A percentile compares a stretch with the other conserved stretches of the same genome.
Conservation (phyloP, 371 early-diverging fungal species). For the Rhizomucor pusillus region DNA sequence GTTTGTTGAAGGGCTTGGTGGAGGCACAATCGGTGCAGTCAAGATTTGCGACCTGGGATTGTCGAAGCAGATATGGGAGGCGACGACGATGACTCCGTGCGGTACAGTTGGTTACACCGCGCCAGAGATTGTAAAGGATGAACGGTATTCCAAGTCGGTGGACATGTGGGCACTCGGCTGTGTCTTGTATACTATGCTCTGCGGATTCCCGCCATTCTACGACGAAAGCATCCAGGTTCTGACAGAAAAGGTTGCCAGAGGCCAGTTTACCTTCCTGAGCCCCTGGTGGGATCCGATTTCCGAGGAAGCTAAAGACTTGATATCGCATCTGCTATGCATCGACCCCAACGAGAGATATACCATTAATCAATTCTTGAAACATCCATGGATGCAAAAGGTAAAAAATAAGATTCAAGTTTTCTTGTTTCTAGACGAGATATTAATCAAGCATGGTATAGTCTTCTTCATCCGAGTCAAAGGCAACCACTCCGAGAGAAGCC, state of each 20-base stretch:
- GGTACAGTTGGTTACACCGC: conserved; percentile 82
- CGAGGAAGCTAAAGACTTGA: conserved; percentile 70
- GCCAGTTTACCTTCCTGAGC: conserved; percentile 61
- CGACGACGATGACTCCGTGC: conserved; percentile 68
- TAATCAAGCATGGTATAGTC: too few relatives aligned
- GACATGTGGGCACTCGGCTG: conserved; percentile 86
- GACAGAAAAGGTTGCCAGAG: conserved; percentile 61
- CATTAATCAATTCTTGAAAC: conserved; percentile 67
- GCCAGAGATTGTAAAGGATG: conserved; percentile 71
- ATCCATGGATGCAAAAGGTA: conserved; percentile 70
- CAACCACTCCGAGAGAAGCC: not conserved
- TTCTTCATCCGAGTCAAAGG: too few relatives aligned
- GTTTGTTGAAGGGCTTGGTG: conserved; percentile 56
- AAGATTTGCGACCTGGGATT: conserved; percentile 74
- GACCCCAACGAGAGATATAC: conserved; percentile 57
- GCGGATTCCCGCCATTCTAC: conserved; percentile 79
- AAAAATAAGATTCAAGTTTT: too few relatives aligned
- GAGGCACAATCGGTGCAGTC: conserved; percentile 66
- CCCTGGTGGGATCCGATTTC: conserved; percentile 81
- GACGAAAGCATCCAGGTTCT: conserved; percentile 61
- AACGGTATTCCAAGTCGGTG: conserved; percentile 67
- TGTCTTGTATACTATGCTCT: conserved; percentile 73
- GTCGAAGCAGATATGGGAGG: conserved; percentile 69
- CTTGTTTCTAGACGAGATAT: too few relatives aligned
- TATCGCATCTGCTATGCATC: conserved; percentile 55